A percentile compares a stretch with the other conserved stretches of the same genome.
Conservation (phyloP, 441 rosid genomes). For the California macrophylla region DNA sequence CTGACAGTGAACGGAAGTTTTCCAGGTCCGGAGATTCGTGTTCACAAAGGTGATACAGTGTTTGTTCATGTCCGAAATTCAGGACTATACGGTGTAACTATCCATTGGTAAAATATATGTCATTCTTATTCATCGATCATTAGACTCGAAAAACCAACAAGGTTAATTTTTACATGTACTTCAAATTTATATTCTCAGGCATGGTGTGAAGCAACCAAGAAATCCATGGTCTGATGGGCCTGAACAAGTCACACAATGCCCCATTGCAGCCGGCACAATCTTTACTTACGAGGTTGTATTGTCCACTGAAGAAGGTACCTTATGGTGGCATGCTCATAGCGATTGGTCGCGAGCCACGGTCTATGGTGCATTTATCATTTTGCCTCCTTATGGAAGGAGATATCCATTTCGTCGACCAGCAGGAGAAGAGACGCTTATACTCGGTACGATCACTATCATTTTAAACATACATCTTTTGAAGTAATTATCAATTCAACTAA, state of each 20-base stretch:
- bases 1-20: conserved; percentile 11
- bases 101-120: conserved; percentile 18
- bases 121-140: too few species aligned
- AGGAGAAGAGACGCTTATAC: too few species aligned
- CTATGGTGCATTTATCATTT: conserved; percentile 7
- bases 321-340: conserved; percentile 29
- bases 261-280: conserved; percentile 19
- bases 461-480: too few species aligned
- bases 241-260: conserved; percentile 25
- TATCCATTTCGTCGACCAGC: too few species aligned
- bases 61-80: conserved; percentile 1
- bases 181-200: conserved; percentile 7
- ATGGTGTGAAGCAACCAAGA: conserved; percentile 14
- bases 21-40: conserved; percentile 11
- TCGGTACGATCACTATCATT: too few species aligned
- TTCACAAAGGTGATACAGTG: conserved; percentile 4
- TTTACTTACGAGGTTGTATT: conserved; percentile 16
- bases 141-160: too few species aligned
- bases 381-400: not conserved
- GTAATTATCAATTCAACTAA: too few species aligned
- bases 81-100: conserved; percentile 9
- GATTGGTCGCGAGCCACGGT: conserved; percentile 18
- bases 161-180: too few species aligned
- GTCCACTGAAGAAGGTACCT: conserved; percentile 21
- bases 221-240: conserved; percentile 29